Conservation (phyloP, 1,284 basidiomycete genomes). For the Megacollybia platyphylla region DNA sequence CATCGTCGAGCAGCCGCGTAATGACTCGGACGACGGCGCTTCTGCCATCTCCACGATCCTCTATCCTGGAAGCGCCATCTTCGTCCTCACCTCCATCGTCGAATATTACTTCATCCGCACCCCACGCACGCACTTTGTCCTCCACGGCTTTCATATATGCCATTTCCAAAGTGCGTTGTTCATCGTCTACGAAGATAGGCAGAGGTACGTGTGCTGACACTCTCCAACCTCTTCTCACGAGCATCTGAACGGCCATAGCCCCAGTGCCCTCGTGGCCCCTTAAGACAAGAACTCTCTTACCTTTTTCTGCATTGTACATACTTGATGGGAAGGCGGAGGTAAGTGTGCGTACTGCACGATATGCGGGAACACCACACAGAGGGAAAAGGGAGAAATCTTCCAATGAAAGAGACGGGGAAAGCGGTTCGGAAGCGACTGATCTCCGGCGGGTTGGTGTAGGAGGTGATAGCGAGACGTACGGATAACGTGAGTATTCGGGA, state of each 20-base stretch:
- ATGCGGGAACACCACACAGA: conserved; percentile 62
- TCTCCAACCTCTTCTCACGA: conserved; percentile 48
- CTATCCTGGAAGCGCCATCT: conserved; percentile 8
- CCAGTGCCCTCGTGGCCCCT: conserved; percentile 69
- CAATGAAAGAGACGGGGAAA: conserved; percentile 28
- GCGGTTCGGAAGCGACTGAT: conserved; percentile 3
- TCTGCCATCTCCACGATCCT: conserved; percentile 12
- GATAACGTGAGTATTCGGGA: neutral
- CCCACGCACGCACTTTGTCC: conserved; percentile 45
- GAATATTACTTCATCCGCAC: conserved; percentile 54
- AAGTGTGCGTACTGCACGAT: conserved; percentile 63
- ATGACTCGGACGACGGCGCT: conserved; percentile 43
- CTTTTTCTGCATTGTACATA: conserved; percentile 8
- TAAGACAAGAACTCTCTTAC: conserved; percentile 49
- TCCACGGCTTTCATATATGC: conserved; percentile 28
- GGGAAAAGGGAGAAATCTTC: conserved; percentile 75
- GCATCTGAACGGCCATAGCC: conserved; percentile 65
- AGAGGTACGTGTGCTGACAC: conserved; percentile 58
- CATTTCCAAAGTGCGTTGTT: conserved; percentile 15
- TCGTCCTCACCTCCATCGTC: conserved; percentile 24
- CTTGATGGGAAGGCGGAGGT: conserved; percentile 17
- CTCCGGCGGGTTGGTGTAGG: conserved; percentile 7
- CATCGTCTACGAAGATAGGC: conserved; percentile 9
- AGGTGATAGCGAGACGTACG: conserved; percentile 1
- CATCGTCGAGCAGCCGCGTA: conserved; percentile 36